Base-by-base conservation (phyloP, 1,284 basidiomycete genomes). In the Pyrrhoderma lamaoense region DNA sequence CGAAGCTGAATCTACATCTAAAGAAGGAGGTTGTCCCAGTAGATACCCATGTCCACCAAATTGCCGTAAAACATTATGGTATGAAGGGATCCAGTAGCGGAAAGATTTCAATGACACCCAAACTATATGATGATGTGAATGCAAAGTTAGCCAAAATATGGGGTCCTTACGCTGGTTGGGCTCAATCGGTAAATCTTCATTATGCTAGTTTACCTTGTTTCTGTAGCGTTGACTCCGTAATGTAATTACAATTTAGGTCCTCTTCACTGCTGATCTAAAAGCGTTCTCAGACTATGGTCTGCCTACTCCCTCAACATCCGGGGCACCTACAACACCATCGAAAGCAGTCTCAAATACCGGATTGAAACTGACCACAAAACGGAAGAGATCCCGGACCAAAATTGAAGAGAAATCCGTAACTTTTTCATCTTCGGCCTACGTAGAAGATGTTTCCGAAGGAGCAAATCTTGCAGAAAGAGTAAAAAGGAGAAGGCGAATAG, bases 151-250 rank as follows among this genome's bases (percentile, higher is more conserved):
- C 71, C 0, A 64, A 68, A 1, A 73, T 82, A 1, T 95, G 92
- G 92, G 91, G 90, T 8, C 73, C 82, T 1, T 82, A 88, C 62
- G 92, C 91, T 3, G 93, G 93, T 3, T 95, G 93, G 93, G 88
- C 88, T 0, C 93, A 97, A 65, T 86, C 89, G 2, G 91, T 94
- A 47, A 8, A 19, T 16, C 9, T 35, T 22, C 19, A 3, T n/a
- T 8, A 3, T 21, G 2, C 52, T 74, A 62, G 18, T 43, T 45
- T n/a, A 9, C 11, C 21, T 39, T 16, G 13, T 37, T 37, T 31
- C 35, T 14, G 13, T 14, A 11, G 67, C 0, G 80, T 78, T 49
- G 67, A 75, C 2, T 57, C 66, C n/a, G 45, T 22, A 8, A 22
- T 19, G n/a, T 22, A 73, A 56, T 70, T 69, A 16, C 57, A 68